These are phyloP conservation scores for Phoma sp. DNA, from an alignment of 2,329 filamentous ascomycete genomes.

Conservation along the genomic window DNA sequence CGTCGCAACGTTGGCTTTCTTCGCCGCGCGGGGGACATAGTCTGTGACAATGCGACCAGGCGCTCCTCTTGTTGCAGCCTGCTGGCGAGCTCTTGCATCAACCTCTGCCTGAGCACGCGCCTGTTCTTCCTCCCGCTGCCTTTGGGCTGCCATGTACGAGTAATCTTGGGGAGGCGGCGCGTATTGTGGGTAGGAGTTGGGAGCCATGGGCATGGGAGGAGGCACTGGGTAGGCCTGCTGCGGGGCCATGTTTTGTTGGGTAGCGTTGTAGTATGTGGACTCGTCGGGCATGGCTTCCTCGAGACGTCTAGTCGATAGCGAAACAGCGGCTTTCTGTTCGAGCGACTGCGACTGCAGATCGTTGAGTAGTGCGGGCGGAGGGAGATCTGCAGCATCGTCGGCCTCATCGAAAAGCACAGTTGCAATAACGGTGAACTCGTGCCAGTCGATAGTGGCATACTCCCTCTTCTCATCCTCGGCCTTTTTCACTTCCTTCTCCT, in stretches of 20 bases:
- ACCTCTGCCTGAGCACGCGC: constrained; percentile 53
- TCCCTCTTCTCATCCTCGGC: constrained; percentile 78
- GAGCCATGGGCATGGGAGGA: constrained; percentile 35
- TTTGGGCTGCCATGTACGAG: constrained; percentile 35
- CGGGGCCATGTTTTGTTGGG: constrained; percentile 38
- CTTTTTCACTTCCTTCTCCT: constrained; percentile 86
- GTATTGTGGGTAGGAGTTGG: constrained; percentile 31
- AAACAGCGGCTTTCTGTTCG: constrained; percentile 92
- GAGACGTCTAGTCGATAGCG: constrained; percentile 82
- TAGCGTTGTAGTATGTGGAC: constrained; percentile 51
- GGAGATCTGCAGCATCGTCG: constrained; percentile 85
- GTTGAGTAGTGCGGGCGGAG: constrained; percentile 85
- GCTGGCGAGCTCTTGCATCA: constrained; percentile 74
- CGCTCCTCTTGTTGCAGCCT: constrained; percentile 75
- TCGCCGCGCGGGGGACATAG: constrained; percentile 83
- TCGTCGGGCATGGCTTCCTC: constrained; percentile 94
- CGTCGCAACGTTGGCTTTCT: constrained; percentile 68
- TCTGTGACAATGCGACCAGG: constrained; percentile 85
- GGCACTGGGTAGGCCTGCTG: constrained; percentile 39
- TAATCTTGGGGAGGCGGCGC: constrained; percentile 39
- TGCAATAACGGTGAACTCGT: constrained; percentile 95
- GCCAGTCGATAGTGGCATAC: constrained; percentile 94
- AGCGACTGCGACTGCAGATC: constrained; percentile 94
- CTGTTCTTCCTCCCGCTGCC: constrained; percentile 49
- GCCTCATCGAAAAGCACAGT: constrained; percentile 90